Evolutionary conservation across 2,329 filamentous ascomycete species (phyloP), one percentile per base, ranked within the genome.

Genomic region (Cladosporium sp.): DNA sequence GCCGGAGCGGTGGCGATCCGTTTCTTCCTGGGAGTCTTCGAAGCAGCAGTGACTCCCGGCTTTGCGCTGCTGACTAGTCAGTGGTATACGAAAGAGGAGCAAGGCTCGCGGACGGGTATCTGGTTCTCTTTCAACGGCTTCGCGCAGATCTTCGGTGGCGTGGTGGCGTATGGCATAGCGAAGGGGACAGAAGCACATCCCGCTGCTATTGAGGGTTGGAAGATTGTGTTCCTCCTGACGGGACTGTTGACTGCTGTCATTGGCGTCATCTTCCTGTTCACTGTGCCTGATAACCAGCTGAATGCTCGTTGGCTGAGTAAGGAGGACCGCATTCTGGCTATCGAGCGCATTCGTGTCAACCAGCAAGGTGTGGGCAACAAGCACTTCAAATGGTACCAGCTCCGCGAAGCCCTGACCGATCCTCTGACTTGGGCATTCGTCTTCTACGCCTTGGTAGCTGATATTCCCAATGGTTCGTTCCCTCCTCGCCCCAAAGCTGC

Each of bases 21-120:
- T 0, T 88, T 91, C 73, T 86, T 91, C 70, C 81, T 91, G 0
- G 89, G 89, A 30, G 80, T 89, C 0, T 89, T 89, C 64, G 89
- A 92, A 73, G 81, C 87, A 0, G 86, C 88, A 0, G 87, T 91
- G 1, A 89, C 87, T 0, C 89, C 89, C 0, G 88, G 88, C 0
- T 91, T 91, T 70, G 85, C 87, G 0, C 80, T 91, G 1, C 83
- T 91, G 69, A 91, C 88, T 1, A 85, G 82, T 3, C 87, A 90
- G 77, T 91, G 89, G 89, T 92, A 91, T 70, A 91, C 89, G 0
- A 88, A 88, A 74, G 81, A 82, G 63, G 89, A 91, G 73, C 89
- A 91, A 77, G 87, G 86, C 1, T 79, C 81, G 0, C 79, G 89
- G 10, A 85, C 85, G 1, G 85, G 84, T 4, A 84, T 90, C 64